Percentiles rank a stretch among this genome's conserved stretches.
phyloP scores from a whole-genome alignment of 2,329 filamentous ascomycete species.

The Penicillium sp. region DNA sequence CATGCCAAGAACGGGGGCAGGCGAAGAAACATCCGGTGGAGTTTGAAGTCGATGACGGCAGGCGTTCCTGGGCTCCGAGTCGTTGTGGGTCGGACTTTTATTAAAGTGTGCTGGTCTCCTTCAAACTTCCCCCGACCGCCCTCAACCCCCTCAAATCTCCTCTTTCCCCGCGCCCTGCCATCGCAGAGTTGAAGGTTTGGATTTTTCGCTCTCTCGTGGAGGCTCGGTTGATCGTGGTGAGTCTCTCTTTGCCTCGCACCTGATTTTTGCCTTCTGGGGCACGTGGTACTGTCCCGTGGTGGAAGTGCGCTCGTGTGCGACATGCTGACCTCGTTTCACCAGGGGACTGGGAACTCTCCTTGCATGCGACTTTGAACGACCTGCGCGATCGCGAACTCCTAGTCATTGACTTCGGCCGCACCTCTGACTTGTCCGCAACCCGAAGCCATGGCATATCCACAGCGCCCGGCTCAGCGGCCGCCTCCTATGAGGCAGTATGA shows the following conservation, averaged over 20 bases:
- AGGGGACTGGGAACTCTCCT: slow-evolving; percentile 20
- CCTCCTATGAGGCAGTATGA: slow-evolving; percentile 44
- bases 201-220: not conserved
- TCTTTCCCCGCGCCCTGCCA: slow-evolving; percentile 5
- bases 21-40: slow-evolving; percentile 1
- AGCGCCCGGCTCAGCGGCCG: slow-evolving; percentile 40
- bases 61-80: not conserved
- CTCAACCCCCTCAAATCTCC: slow-evolving; percentile 3
- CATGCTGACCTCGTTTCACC: slow-evolving; percentile 4
- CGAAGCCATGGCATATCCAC: slow-evolving; percentile 46
- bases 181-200: not conserved
- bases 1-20: not conserved
- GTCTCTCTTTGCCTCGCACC: slow-evolving; percentile 4
- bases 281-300: slow-evolving; percentile 16
- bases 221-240: slow-evolving; percentile 5
- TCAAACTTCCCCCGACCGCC: slow-evolving; percentile 7
- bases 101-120: slow-evolving; percentile 11
- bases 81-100: slow-evolving; percentile 13
- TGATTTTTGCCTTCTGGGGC: slow-evolving; percentile 4
- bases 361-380: slow-evolving; percentile 21
- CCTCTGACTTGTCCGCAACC: slow-evolving; percentile 1
- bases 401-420: not conserved
- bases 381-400: slow-evolving; percentile 13
- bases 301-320: slow-evolving; percentile 11
- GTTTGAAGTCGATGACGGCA: slow-evolving; percentile 1